Percentiles rank a stretch among this genome's conserved stretches.
phyloP scores from a whole-genome alignment of 2,329 filamentous ascomycete genomes.

The Penicillium brevicompactum region DNA sequence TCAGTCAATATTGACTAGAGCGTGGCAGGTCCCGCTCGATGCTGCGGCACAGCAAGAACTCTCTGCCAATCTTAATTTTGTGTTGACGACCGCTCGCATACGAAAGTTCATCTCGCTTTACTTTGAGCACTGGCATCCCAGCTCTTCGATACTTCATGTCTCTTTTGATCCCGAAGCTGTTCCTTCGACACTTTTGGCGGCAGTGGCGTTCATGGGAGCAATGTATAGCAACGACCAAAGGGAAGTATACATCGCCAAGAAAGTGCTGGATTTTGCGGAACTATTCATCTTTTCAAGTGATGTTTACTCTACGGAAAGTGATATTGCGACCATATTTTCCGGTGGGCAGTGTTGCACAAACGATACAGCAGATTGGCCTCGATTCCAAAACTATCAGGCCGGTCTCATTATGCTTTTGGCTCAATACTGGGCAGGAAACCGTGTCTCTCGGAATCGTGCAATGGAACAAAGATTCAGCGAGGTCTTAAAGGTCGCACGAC shows the following conservation, averaged over 20 bases:
- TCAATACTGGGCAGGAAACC: slow-evolving; percentile 49
- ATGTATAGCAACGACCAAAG: slow-evolving; percentile 47
- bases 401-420: slow-evolving; percentile 44
- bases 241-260: slow-evolving; percentile 42
- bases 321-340: slow-evolving; percentile 40
- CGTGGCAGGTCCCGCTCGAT: slow-evolving; percentile 42
- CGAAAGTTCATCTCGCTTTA: slow-evolving; percentile 46
- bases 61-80: slow-evolving; percentile 40
- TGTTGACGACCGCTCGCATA: slow-evolving; percentile 45
- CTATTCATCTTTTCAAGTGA: slow-evolving; percentile 47
- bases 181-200: slow-evolving; percentile 41
- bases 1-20: slow-evolving; percentile 43
- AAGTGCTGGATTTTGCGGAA: slow-evolving; percentile 47
- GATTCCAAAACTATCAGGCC: slow-evolving; percentile 47
- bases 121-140: slow-evolving; percentile 50
- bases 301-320: slow-evolving; percentile 43
- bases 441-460: slow-evolving; percentile 40
- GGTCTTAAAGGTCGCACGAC: slow-evolving; percentile 46
- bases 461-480: slow-evolving; percentile 49
- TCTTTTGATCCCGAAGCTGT: slow-evolving; percentile 44
- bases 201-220: slow-evolving; percentile 47
- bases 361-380: slow-evolving; percentile 34
- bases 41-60: slow-evolving; percentile 43
- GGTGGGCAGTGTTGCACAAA: slow-evolving; percentile 21
- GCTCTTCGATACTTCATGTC: slow-evolving; percentile 46